Percentiles rank a stretch among this genome's conserved stretches.
These are phyloP conservation scores for Mitragyna speciosa DNA, from an alignment of 257 asterid species.

Conservation along the genomic window DNA sequence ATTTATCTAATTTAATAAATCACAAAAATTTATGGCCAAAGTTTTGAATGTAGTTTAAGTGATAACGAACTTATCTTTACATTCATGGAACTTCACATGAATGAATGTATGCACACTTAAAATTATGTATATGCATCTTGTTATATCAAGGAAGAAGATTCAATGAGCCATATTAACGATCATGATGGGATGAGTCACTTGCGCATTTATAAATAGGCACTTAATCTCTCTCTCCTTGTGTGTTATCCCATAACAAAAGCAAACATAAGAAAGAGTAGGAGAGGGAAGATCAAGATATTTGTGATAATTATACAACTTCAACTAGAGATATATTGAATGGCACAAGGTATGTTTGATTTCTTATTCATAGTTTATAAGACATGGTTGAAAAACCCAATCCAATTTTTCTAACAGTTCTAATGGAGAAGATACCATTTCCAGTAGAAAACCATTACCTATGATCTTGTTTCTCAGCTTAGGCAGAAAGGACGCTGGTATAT, in stretches of 20 bases:
- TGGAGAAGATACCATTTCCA: no score
- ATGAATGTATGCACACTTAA: neutral
- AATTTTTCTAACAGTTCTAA: neutral
- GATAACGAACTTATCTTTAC: no score
- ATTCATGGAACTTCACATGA: neutral
- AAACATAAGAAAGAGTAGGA: neutral
- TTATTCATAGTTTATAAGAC: neutral
- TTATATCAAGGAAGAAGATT: neutral
- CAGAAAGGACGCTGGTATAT: no score
- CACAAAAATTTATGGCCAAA: neutral
- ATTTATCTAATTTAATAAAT: neutral
- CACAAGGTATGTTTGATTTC: neutral
- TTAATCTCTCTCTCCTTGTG: neutral
- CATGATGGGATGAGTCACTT: neutral
- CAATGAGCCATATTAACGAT: neutral
- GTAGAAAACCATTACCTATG: no score
- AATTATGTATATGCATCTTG: neutral
- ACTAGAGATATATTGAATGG: neutral
- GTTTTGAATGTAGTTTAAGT: no score
- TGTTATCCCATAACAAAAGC: neutral
- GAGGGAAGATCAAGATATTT: neutral
- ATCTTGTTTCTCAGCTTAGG: no score
- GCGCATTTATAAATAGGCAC: neutral
- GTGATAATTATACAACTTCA: no score
- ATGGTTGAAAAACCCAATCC: neutral